These are phyloP conservation scores for Lactuca saligna DNA, from an alignment of 129 eudicot species.

Conservation along the genomic window DNA sequence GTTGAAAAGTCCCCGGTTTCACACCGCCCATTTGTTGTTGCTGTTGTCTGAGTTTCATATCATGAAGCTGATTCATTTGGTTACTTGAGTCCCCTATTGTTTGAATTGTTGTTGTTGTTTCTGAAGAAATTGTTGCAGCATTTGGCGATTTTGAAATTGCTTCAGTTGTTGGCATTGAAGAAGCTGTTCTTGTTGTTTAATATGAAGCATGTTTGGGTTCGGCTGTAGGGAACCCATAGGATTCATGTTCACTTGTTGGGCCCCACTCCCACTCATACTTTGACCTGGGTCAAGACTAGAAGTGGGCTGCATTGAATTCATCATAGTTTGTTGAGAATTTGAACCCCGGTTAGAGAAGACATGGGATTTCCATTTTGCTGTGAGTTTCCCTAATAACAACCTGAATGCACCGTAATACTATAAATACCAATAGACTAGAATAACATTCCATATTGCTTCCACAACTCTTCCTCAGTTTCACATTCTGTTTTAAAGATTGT, in stretches of 20 bases:
- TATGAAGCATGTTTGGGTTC: conserved; percentile 55
- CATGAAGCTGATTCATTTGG: conserved; percentile 69
- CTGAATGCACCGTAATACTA: too few relatives aligned
- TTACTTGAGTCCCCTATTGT: conserved; percentile 55
- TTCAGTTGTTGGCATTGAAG: conserved; percentile 64
- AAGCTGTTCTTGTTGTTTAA: conserved; percentile 80
- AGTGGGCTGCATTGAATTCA: conserved; percentile 53
- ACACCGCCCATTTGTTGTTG: conserved; percentile 34
- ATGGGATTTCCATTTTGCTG: conserved; percentile 52
- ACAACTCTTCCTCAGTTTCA: too few relatives aligned
- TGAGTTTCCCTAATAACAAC: conserved; percentile 26
- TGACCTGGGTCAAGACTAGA: conserved; percentile 66
- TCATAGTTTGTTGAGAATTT: conserved; percentile 60
- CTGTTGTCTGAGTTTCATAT: conserved; percentile 65
- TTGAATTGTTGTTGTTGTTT: conserved; percentile 54
- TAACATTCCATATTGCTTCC: too few relatives aligned
- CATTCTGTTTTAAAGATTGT: too few relatives aligned
- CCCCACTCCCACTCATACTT: conserved; percentile 47
- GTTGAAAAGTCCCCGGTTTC: conserved; percentile 73
- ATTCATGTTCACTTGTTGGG: conserved; percentile 67
- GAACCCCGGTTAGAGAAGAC: conserved; percentile 49
- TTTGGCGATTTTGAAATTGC: conserved; percentile 60
- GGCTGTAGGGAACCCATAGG: conserved; percentile 48
- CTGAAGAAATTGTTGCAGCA: conserved; percentile 62
- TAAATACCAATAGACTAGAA: too few relatives aligned